phyloP scores from a whole-genome alignment of 805 yeast genomes.

The Candida endomychidarum region DNA sequence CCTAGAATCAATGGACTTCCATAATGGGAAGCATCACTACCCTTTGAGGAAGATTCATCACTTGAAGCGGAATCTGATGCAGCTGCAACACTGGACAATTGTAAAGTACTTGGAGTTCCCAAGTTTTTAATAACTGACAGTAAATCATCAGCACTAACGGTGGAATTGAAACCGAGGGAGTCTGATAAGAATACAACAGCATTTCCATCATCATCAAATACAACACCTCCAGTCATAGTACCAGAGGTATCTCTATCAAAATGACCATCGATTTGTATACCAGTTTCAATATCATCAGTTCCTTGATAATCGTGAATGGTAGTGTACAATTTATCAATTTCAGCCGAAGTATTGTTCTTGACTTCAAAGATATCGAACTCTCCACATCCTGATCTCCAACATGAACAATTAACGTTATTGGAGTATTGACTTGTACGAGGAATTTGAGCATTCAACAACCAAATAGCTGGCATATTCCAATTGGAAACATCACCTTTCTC shows the following conservation, averaged over 20 bases:
- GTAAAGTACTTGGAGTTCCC: slow-evolving; percentile 27
- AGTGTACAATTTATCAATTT: slow-evolving; percentile 50
- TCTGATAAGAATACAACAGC: slow-evolving; percentile 63
- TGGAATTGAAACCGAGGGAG: slow-evolving; percentile 46
- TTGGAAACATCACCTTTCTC: slow-evolving; percentile 19
- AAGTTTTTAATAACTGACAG: slow-evolving; percentile 44
- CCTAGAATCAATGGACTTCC: slow-evolving; percentile 7
- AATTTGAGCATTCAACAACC: slow-evolving; percentile 92
- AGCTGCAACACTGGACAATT: slow-evolving; percentile 22
- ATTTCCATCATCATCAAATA: slow-evolving; percentile 60
- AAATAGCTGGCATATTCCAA: slow-evolving; percentile 92
- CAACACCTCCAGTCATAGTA: slow-evolving; percentile 70
- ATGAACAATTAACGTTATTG: slow-evolving; percentile 73
- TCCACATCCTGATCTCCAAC: slow-evolving; percentile 96
- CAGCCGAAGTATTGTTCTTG: slow-evolving; percentile 42
- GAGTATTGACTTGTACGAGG: slow-evolving; percentile 98
- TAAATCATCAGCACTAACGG: slow-evolving; percentile 47
- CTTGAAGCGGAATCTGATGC: slow-evolving; percentile 14
- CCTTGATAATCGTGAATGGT: slow-evolving; percentile 80
- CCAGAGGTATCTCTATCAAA: slow-evolving; percentile 51
- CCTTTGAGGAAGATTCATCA: slow-evolving; percentile 23
- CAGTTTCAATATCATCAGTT: slow-evolving; percentile 58
- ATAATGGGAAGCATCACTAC: slow-evolving; percentile 13
- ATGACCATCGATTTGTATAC: slow-evolving; percentile 57
- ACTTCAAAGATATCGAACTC: slow-evolving; percentile 91